Percentiles rank a stretch among this genome's conserved stretches.
Evolutionary conservation across 192 early-diverging fungal species (phyloP).

Genomic region (Allomyces arbusculus): DNA sequence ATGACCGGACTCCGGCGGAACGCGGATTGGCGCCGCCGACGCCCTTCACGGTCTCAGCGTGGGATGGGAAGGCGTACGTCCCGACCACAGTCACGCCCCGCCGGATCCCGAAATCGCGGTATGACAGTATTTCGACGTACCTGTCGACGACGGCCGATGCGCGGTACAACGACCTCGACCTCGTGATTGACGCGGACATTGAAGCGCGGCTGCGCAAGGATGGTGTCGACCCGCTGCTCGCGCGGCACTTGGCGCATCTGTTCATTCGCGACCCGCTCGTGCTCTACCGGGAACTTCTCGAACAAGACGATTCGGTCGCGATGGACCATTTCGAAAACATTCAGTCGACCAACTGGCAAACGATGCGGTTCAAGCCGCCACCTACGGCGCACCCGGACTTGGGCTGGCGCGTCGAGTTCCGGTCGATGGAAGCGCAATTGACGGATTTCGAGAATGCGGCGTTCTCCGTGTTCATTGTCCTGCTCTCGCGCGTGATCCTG

Average conservation of each 20-base stretch:
- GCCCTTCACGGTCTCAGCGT: neutral
- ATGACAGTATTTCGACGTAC: slow-evolving; percentile 84
- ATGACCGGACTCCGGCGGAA: slow-evolving; percentile 82
- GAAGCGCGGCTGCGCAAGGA: slow-evolving; percentile 45
- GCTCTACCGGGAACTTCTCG: slow-evolving; percentile 71
- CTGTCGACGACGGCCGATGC: slow-evolving; percentile 48
- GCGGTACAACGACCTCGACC: slow-evolving; percentile 80
- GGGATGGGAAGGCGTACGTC: neutral
- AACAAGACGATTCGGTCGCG: slow-evolving; percentile 59
- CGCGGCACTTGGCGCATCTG: slow-evolving; percentile 80
- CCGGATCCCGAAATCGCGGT: slow-evolving; percentile 79
- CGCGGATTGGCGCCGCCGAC: slow-evolving; percentile 39
- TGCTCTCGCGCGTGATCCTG: slow-evolving; percentile 70
- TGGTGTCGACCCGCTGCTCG: slow-evolving; percentile 71
- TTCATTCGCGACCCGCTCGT: slow-evolving; percentile 98
- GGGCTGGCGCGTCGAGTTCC: slow-evolving; percentile 97
- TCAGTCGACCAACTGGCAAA: slow-evolving; percentile 99
- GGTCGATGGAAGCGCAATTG: slow-evolving; percentile 87
- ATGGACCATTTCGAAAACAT: slow-evolving; percentile 97
- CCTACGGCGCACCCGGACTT: slow-evolving; percentile 63
- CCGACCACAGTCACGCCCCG: neutral
- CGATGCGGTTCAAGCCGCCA: slow-evolving; percentile 95
- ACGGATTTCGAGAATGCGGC: slow-evolving; percentile 96
- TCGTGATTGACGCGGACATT: slow-evolving; percentile 63
- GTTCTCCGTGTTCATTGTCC: slow-evolving; percentile 78